Evolutionary conservation across 306 rosid species (phyloP), one percentile per base, ranked within the genome.

Genomic region (Parietaria judaica): DNA sequence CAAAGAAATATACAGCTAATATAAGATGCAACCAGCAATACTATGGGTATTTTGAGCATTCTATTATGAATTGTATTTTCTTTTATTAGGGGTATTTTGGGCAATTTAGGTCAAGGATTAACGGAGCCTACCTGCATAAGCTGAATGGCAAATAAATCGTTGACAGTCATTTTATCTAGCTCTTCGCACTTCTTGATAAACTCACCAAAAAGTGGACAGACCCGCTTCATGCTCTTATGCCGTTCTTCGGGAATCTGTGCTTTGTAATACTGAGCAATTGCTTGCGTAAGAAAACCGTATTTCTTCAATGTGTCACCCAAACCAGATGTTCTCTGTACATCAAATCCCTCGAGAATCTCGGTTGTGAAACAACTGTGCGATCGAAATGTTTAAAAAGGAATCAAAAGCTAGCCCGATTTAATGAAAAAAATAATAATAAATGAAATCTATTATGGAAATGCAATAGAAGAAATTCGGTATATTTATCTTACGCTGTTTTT

Each of bases 271-370:
- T 79, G 89, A 65, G 72, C 56, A 67, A 92, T 84, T 78, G 96
- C 85, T 69, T 65, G 85, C 60, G 98, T 88, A 68, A 92, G 92
- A 76, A 81, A 66, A 65, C 92, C 95, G 66, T 91, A 91, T 83
- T 85, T 91, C 85, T 81, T 88, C 46, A 91, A 79, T 34, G 98
- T 88, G 65, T 85, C 98, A 51, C 83, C 80, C 81, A 91, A 76
- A 15, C 96, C 91, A 70, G 69, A 74, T 12, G 95, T 91, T 82
- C 98, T 75, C 76, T 85, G 98, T 70, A 91, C 88, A 73, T 91
- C 90, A 84, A 91, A 91, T 54, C 92, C 98, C 78, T 91, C 98
- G 75, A 88, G 71, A 78, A 91, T 78, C 79, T 91, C 98, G 46
- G 98, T 83, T 8, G 98, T 91, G 68, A 85, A 88, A 74, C 98